Evolutionary conservation across 176 grass and related monocot species (phyloP), one percentile per base, ranked within the genome.

Genomic region (Microstegium vimineum): DNA sequence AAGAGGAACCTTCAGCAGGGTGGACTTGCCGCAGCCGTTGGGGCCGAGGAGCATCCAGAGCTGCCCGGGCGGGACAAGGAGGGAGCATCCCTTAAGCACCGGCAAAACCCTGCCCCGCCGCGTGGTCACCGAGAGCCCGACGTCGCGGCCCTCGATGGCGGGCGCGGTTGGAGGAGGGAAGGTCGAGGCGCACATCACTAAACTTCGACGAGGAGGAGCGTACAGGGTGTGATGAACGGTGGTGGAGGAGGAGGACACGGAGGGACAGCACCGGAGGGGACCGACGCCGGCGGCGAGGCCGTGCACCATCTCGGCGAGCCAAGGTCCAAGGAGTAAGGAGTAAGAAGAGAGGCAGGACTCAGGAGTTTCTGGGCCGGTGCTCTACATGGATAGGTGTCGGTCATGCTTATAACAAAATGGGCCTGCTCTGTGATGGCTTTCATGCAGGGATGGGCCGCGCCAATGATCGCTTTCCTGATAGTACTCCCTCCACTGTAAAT

Each of bases 1-100:
- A 80, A 15, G 74, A 69, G 45, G 42, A 74, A 98, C 95, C 95
- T 95, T 93, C 2, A 94, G 86, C 11, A 98, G 90, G 62, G 95
- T 94, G 46, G 95, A 94, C 83, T 98, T 98, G 84, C 92, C 95
- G 45, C 95, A 95, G n/a, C 92, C 90, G 73, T 98, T 98, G 81
- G 92, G 92, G 28, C 95, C 95, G 15, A 98, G 95, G 65, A 98
- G 95, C 95, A 98, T 95, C 92, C 95, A 98, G 38, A 98, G 90
- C 80, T 98, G 82, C 23, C 95, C 95, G 23, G 82, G 82, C 0
- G 90, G 95, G 10, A 98, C 79, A 20, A 56, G 63, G 38, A 98
- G 69, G 9, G 95, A 95, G 61, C 95, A 94, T 36, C 91, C 82
- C 81, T 91, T 98, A 30, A 98, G 84, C 28, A 98, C 91, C 18